Percentiles rank a stretch among this genome's conserved stretches.
Evolutionary conservation across 352 stramenopile species (phyloP).

Genomic region (Pythium monospermum): DNA sequence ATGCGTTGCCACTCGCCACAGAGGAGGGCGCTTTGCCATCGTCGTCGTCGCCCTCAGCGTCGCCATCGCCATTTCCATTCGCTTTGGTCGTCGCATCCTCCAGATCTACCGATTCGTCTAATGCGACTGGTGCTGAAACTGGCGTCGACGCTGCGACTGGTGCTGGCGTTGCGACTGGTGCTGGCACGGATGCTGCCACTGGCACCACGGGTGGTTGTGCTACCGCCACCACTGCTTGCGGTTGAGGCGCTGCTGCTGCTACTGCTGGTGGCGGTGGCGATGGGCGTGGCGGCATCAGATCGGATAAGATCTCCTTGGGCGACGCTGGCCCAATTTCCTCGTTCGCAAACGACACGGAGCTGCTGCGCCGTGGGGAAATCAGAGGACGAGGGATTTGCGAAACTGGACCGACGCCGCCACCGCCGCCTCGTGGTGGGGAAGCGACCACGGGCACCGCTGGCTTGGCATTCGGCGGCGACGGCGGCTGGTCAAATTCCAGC

Average conservation of each 20-base stretch:
- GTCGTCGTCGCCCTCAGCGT: slow-evolving; percentile 30
- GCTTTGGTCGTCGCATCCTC: slow-evolving; percentile 22
- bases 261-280: slow-evolving; percentile 4
- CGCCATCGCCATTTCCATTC: slow-evolving; percentile 31
- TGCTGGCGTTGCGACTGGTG: neutral
- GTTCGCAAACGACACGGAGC: neutral
- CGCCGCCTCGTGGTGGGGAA: too few relatives aligned
- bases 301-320: slow-evolving; percentile 9
- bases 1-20: slow-evolving; percentile 25
- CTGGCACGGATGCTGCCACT: neutral
- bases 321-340: slow-evolving; percentile 10
- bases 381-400: slow-evolving; percentile 9
- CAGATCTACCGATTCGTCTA: slow-evolving; percentile 13
- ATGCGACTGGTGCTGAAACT: neutral
- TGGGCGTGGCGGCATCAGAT: slow-evolving; percentile 16
- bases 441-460: neutral
- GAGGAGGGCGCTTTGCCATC: slow-evolving; percentile 17
- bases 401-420: too few relatives aligned
- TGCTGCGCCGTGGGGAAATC: slow-evolving; percentile 17
- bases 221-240: neutral
- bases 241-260: neutral
- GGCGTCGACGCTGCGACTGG: neutral
- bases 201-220: neutral
- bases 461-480: slow-evolving; percentile 4
- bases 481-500: slow-evolving; percentile 32